Evolutionary conservation across 2,329 filamentous ascomycete genomes (phyloP).

Genomic region (Emergomyces orientalis): DNA sequence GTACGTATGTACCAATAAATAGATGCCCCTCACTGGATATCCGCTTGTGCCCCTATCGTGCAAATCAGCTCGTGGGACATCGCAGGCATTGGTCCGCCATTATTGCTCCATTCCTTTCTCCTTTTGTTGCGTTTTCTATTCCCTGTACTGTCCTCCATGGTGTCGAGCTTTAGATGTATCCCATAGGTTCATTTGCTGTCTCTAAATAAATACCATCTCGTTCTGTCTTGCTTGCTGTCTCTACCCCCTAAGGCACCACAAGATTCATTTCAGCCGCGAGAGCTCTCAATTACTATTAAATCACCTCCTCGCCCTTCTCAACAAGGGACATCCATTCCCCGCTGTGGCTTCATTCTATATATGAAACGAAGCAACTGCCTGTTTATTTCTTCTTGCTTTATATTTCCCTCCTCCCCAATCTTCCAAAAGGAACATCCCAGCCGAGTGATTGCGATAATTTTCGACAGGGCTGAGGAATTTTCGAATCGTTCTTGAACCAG

Average conservation of each 20-base stretch:
- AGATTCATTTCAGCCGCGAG: neutral
- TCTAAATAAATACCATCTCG: constrained; percentile 5
- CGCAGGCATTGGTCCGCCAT: constrained; percentile 6
- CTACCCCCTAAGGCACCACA: constrained; percentile 1
- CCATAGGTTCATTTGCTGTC: constrained; percentile 1
- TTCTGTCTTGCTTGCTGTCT: neutral
- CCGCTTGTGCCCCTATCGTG: constrained; percentile 5
- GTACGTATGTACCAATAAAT: constrained; percentile 7
- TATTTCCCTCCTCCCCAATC: neutral
- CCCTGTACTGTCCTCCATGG: neutral
- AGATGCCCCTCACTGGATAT: constrained; percentile 1
- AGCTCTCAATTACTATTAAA: constrained; percentile 6
- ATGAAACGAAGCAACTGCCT: neutral
- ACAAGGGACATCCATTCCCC: neutral
- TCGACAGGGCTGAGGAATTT: neutral
- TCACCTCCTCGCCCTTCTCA: neutral
- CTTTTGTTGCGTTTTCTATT: constrained; percentile 15
- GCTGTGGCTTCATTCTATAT: neutral
- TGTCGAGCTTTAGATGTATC: constrained; percentile 3
- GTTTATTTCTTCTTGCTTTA: neutral
- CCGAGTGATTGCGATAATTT: neutral
- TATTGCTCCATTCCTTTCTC: constrained; percentile 4
- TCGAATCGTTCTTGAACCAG: neutral
- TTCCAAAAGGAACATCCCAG: neutral
- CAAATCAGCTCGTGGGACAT: constrained; percentile 8